Evolutionary conservation across 2,329 filamentous ascomycete species (phyloP).

Genomic region (Karstenula rhodostoma): DNA sequence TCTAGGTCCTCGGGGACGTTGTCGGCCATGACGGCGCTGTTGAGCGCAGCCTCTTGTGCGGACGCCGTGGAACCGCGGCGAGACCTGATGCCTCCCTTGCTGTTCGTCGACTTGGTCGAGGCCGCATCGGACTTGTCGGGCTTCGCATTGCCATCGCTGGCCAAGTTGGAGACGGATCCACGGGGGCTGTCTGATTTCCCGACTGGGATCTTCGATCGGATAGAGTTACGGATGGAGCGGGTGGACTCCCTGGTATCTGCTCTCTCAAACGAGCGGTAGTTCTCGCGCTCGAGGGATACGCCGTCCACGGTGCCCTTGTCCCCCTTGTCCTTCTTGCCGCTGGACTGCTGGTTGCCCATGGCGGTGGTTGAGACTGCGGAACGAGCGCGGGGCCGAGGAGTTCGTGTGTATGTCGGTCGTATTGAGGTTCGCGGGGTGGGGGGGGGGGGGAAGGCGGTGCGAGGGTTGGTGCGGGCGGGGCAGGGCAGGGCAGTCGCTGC

Average conservation of each 20-base stretch:
- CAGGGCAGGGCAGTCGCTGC: conserved; percentile 15
- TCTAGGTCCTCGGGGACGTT: conserved; percentile 46
- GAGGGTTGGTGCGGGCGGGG: conserved; percentile 24
- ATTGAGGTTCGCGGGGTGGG: conserved; percentile 20
- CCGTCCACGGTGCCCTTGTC: conserved; percentile 56
- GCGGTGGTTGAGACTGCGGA: conserved; percentile 47
- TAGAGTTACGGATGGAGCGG: conserved; percentile 79
- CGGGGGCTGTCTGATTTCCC: conserved; percentile 81
- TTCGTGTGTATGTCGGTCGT: conserved; percentile 20
- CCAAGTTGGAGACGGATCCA: conserved; percentile 69
- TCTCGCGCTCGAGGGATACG: conserved; percentile 72
- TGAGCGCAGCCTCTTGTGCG: conserved; percentile 53
- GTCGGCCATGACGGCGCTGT: conserved; percentile 44
- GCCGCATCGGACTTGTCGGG: conserved; percentile 75
- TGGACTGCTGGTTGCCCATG: conserved; percentile 83
- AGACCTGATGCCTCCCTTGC: conserved; percentile 53
- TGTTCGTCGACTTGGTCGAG: conserved; percentile 76
- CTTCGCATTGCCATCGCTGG: conserved; percentile 60
- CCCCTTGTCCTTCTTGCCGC: conserved; percentile 58
- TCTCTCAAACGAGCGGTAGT: conserved; percentile 87
- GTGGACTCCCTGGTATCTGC: conserved; percentile 93
- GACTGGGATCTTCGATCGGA: conserved; percentile 90
- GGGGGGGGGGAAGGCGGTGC: conserved; percentile 25
- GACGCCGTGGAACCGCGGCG: conserved; percentile 48
- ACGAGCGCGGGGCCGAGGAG: conserved; percentile 12